Percentiles rank a stretch among this genome's conserved stretches.
phyloP scores from a whole-genome alignment of 352 stramenopile genomes.

The Phytophthora fragariae region DNA sequence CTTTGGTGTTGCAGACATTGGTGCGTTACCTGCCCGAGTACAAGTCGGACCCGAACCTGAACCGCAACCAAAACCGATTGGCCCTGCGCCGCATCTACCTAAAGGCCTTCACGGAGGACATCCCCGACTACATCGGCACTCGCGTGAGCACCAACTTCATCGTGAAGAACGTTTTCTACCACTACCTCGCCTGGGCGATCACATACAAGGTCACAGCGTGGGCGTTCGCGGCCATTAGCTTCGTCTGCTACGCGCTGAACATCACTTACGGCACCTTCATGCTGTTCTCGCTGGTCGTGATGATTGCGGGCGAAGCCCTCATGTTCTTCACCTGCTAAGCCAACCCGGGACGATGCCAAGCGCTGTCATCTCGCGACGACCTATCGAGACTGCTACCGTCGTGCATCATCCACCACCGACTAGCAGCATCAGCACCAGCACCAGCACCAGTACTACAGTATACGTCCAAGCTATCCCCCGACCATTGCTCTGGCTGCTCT shows the following conservation, averaged over 20 bases:
- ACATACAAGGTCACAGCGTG: conserved; percentile 70
- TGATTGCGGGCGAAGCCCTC: conserved; percentile 62
- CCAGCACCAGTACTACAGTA: background rate
- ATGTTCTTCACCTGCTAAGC: conserved; percentile 86
- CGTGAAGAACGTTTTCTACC: conserved; percentile 65
- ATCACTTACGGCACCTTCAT: conserved; percentile 75
- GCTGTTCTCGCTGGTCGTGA: conserved; percentile 58
- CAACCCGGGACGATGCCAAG: conserved; percentile 20
- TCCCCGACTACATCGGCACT: conserved; percentile 71
- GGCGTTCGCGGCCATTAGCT: conserved; percentile 46
- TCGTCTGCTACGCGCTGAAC: conserved; percentile 52
- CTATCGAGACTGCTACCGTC: background rate
- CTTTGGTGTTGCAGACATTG: conserved; percentile 49
- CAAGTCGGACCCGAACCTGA: conserved; percentile 68
- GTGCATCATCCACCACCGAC: conserved; percentile 31
- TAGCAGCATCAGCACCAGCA: conserved; percentile 1
- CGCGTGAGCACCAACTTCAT: conserved; percentile 60
- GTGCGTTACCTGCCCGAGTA: conserved; percentile 83
- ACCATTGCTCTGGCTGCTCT: background rate
- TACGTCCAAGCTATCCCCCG: conserved; percentile 3
- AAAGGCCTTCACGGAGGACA: conserved; percentile 73
- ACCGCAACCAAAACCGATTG: conserved; percentile 84
- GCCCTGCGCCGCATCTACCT: conserved; percentile 84
- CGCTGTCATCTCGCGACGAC: background rate
- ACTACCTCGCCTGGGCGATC: conserved; percentile 78